Evolutionary conservation across 2,329 filamentous ascomycete genomes (phyloP).

Genomic region (Fusarium domesticum): DNA sequence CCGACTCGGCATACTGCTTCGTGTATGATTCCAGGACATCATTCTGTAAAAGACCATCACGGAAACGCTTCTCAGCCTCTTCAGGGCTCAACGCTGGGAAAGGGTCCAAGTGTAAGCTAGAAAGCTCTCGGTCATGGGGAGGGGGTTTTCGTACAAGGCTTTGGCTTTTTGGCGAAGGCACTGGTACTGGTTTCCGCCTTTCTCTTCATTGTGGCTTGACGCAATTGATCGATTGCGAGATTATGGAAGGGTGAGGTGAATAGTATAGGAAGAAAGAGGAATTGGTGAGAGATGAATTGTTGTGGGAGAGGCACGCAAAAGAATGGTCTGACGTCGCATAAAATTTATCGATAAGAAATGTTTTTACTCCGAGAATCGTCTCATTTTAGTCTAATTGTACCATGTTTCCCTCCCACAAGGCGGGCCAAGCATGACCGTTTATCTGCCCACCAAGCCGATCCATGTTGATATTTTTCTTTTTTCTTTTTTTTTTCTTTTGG

Average conservation of each 20-base stretch:
- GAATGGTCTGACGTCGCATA: conserved; percentile 31
- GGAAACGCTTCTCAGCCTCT: conserved; percentile 58
- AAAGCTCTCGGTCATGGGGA: conserved; percentile 2
- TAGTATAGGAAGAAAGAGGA: conserved; percentile 1
- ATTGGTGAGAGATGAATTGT: conserved; percentile 1
- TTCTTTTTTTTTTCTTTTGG: background rate
- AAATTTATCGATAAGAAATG: conserved; percentile 7
- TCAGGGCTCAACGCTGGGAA: conserved; percentile 45
- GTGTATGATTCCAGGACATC: conserved; percentile 58
- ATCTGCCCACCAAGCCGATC: background rate
- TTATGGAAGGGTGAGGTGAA: conserved; percentile 8
- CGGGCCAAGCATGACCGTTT: background rate
- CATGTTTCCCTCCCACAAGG: background rate
- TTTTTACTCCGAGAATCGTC: background rate
- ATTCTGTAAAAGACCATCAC: conserved; percentile 62
- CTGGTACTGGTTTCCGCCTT: conserved; percentile 50
- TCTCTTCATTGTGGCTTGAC: conserved; percentile 50
- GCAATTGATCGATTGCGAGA: conserved; percentile 19
- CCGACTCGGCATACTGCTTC: conserved; percentile 59
- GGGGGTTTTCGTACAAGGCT: conserved; percentile 40
- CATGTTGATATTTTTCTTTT: background rate
- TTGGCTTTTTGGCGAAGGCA: conserved; percentile 51
- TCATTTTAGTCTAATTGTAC: background rate
- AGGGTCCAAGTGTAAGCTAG: conserved; percentile 15
- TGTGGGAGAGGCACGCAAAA: conserved; percentile 11